These are phyloP conservation scores for Cladosporium sp. DNA, from an alignment of 2,329 filamentous ascomycete genomes.

Conservation along the genomic window DNA sequence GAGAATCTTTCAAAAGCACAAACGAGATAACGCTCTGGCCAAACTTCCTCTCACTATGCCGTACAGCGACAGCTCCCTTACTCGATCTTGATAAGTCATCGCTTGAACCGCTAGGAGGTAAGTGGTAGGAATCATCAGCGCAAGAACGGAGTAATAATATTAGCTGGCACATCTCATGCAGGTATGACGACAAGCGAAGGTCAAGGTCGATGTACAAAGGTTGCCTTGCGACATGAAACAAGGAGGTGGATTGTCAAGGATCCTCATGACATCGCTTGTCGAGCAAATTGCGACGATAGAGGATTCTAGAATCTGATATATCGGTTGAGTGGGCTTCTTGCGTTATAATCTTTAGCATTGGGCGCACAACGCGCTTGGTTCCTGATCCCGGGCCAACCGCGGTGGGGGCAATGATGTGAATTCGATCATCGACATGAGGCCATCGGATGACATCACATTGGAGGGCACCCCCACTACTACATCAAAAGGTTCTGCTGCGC, in stretches of 20 bases:
- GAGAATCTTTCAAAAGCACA: too few relatives aligned
- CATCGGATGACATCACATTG: constrained; percentile 14
- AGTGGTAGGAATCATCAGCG: too few relatives aligned
- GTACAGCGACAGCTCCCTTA: background rate
- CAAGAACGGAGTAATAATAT: too few relatives aligned
- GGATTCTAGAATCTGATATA: constrained; percentile 15
- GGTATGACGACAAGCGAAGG: background rate
- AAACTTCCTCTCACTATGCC: background rate
- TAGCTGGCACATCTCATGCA: background rate
- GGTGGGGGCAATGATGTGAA: constrained; percentile 12
- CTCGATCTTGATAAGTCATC: too few relatives aligned
- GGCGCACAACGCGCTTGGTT: background rate
- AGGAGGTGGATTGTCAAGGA: background rate
- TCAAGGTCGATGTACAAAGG: too few relatives aligned
- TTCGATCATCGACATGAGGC: constrained; percentile 17
- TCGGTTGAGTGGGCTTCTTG: constrained; percentile 15
- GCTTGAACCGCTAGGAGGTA: too few relatives aligned
- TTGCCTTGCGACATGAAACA: background rate
- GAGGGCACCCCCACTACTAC: constrained; percentile 11
- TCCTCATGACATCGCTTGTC: background rate
- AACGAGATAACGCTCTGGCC: too few relatives aligned
- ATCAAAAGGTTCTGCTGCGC: constrained; percentile 16
- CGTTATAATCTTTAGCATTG: constrained; percentile 17
- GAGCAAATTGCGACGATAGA: background rate
- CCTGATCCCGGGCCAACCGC: constrained; percentile 11